Conservation (phyloP, 345 rosid species). For the Barbarea vulgaris region DNA sequence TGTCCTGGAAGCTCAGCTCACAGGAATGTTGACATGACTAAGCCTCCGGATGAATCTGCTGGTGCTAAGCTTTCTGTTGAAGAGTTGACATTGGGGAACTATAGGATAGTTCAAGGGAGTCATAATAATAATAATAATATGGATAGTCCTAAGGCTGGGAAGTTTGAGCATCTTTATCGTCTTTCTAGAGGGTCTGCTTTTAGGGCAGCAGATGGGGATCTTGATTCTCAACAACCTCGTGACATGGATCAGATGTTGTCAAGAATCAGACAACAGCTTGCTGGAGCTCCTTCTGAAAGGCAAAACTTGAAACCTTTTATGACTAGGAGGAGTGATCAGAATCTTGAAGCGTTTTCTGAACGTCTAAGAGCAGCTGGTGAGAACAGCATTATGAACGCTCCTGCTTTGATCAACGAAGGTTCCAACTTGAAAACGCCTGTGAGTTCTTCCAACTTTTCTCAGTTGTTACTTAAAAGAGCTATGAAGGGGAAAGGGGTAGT, state of each 20-base stretch:
- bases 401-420: conserved; percentile 34
- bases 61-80: conserved; percentile 41
- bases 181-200: conserved; percentile 31
- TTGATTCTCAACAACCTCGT: conserved; percentile 42
- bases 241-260: conserved; percentile 43
- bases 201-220: conserved; percentile 39
- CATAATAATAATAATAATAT: not conserved
- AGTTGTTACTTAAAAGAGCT: conserved; percentile 43
- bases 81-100: conserved; percentile 49
- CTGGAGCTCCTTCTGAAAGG: conserved; percentile 44
- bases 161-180: conserved; percentile 43
- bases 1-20: conserved; percentile 44
- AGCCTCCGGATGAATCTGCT: conserved; percentile 36
- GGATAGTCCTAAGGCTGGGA: conserved; percentile 38
- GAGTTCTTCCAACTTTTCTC: conserved; percentile 46
- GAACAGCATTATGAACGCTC: conserved; percentile 35
- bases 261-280: conserved; percentile 45
- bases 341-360: conserved; percentile 42
- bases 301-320: conserved; percentile 38
- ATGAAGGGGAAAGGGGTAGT: conserved; percentile 55
- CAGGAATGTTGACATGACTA: conserved; percentile 30
- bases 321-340: conserved; percentile 44
- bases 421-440: conserved; percentile 39
- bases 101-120: conserved; percentile 42
- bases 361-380: conserved; percentile 45